These are phyloP conservation scores for Amanita muscaria DNA, from an alignment of 768 basidiomycete genomes.

Conservation along the genomic window DNA sequence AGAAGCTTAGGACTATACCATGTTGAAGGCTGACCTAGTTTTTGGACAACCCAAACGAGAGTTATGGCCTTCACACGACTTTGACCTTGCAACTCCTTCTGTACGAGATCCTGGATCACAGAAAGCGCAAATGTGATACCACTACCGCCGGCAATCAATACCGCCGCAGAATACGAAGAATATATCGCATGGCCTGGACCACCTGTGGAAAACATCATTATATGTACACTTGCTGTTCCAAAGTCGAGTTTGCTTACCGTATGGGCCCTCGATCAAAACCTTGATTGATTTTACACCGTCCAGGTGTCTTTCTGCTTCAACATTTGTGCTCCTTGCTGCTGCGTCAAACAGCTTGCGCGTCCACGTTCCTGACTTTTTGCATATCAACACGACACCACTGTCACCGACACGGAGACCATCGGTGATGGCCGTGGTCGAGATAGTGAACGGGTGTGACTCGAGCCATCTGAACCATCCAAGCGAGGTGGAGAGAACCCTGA, in stretches of 20 bases:
- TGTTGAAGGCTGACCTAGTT: conserved; percentile 15
- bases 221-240: too few species aligned
- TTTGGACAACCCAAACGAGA: conserved; percentile 41
- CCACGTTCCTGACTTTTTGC: conserved; percentile 42
- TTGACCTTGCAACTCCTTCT: conserved; percentile 21
- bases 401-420: too few species aligned
- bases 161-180: conserved; percentile 39
- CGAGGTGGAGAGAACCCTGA: conserved; percentile 36
- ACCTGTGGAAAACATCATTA: conserved; percentile 16
- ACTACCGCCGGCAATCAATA: conserved; percentile 49
- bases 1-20: too few species aligned
- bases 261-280: conserved; percentile 39
- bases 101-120: conserved; percentile 40
- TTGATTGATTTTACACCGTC: conserved; percentile 12
- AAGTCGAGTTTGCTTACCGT: conserved; percentile 13
- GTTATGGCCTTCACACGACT: conserved; percentile 36
- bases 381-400: conserved; percentile 42
- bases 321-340: conserved; percentile 13
- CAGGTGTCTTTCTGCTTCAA: conserved; percentile 14
- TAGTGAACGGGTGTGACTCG: conserved; percentile 54
- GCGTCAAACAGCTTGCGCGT: conserved; percentile 34
- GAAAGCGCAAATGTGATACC: conserved; percentile 49
- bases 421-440: conserved; percentile 28
- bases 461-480: conserved; percentile 32
- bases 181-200: conserved; percentile 36